A percentile compares a stretch with the other conserved stretches of the same genome.
Evolutionary conservation across 306 rosid genomes (phyloP).

Genomic region (Prinsepia uniflora): DNA sequence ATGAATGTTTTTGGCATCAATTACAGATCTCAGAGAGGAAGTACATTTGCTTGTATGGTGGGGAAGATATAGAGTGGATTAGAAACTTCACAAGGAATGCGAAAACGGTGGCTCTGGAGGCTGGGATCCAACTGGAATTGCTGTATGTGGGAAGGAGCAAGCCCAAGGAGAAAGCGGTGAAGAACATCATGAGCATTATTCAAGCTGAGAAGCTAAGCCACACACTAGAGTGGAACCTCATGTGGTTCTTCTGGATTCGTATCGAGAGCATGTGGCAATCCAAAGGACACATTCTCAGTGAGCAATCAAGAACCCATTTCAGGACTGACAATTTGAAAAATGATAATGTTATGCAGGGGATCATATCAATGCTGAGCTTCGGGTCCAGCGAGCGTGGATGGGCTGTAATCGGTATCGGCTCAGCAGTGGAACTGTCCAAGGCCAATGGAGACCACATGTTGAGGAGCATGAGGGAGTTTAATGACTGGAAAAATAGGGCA

Average conservation of each 20-base stretch:
- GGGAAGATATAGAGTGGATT: conserved; percentile 59
- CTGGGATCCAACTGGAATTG: conserved; percentile 41
- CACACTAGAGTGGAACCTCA: conserved; percentile 28
- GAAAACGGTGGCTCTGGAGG: conserved; percentile 22
- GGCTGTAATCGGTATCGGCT: conserved; percentile 17
- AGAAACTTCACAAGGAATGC: conserved; percentile 38
- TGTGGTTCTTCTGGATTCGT: conserved; percentile 73
- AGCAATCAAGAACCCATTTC: neutral
- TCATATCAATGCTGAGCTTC: conserved; percentile 31
- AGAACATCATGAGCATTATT: conserved; percentile 9
- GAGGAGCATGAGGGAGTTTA: conserved; percentile 5
- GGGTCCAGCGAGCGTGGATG: conserved; percentile 29
- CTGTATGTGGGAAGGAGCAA: conserved; percentile 58
- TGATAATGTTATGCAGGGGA: conserved; percentile 29
- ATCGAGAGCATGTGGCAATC: conserved; percentile 27
- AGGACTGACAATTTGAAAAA: conserved; percentile 11
- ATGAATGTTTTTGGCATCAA: neutral
- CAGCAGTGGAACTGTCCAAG: conserved; percentile 1
- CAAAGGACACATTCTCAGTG: conserved; percentile 13
- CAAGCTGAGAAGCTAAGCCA: conserved; percentile 34
- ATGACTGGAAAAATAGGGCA: conserved; percentile 1
- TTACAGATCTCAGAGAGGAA: conserved; percentile 4
- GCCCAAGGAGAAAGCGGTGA: conserved; percentile 35
- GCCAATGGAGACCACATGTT: conserved; percentile 24
- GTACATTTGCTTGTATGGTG: conserved; percentile 62